Evolutionary conservation across 225 moss, liverwort and hornwort genomes (phyloP), one percentile per base, ranked within the genome.

Genomic region (Rhytidiadelphus loreus): DNA sequence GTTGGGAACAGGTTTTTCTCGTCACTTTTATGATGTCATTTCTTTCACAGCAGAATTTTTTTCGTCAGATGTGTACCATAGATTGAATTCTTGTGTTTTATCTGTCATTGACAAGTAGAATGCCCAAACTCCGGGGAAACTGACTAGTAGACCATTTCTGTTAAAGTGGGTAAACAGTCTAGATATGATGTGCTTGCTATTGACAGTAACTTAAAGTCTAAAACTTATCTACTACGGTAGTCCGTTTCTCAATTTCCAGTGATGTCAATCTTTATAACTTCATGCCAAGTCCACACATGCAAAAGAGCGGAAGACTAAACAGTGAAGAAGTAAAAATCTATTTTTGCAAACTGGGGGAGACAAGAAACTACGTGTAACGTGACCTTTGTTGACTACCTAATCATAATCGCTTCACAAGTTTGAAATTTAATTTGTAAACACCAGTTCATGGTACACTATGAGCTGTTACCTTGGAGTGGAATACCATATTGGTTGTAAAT

Each of bases 1-100:
- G 92, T 56, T 98, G 97, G 97, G 96, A 98, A 87, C 93, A 98
- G 96, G 97, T 77, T 55, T 80, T 68, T 69, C 80, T 69, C 60
- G 79, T 88, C 78, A 37, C 88, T 82, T 72, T 23, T 44, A 50
- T 35, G 72, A n/a, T 10, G 28, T 20, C 50, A 32, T 56, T 72
- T 70, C 29, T 75, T 80, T 53, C 18, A 11, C 15, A 26, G 65
- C 41, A 63, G 48, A 69, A 16, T 14, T 46, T 12, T 30, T 46
- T 65, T 53, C 63, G 8, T 84, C 24, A 78, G 63, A 61, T 69
- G 62, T 77, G 11, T 88, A 57, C 32, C 41, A 7, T 13, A 66
- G 20, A 72, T 78, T 82, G 58, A 66, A 21, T 62, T 82, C 61
- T 68, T 52, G 11, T 65, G 9, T 56, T 86, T 71, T 55, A 71